These are phyloP conservation scores for Mortierella polycephala DNA, from an alignment of 371 early-diverging fungal species.

Conservation along the genomic window DNA sequence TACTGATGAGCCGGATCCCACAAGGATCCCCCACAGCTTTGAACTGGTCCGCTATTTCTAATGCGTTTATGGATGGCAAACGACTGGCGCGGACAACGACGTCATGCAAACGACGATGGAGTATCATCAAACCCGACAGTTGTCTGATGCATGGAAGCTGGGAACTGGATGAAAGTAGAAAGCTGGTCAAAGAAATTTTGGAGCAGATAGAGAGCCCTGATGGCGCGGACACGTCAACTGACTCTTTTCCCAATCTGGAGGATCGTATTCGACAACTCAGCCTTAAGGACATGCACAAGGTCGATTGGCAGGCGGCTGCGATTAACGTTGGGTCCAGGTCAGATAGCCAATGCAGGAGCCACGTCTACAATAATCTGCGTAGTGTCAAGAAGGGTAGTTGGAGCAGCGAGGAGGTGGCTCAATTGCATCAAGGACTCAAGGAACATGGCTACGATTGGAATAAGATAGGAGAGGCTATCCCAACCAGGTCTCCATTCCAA, in stretches of 20 bases:
- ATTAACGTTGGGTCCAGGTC: neutral
- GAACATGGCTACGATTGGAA: neutral
- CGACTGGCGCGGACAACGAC: conserved; percentile 9
- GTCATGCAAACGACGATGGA: conserved; percentile 18
- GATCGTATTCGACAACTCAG: neutral
- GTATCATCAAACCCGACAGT: conserved; percentile 1
- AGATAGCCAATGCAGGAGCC: conserved; percentile 1
- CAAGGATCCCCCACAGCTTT: neutral
- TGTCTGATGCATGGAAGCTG: neutral
- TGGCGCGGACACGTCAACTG: neutral
- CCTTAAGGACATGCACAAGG: conserved; percentile 2
- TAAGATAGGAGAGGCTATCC: neutral
- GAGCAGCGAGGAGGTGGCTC: neutral
- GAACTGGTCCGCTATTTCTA: conserved; percentile 10
- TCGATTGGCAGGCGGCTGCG: neutral
- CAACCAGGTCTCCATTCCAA: neutral
- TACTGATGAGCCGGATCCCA: neutral
- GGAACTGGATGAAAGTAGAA: neutral
- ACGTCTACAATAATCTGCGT: neutral
- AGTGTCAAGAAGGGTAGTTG: neutral
- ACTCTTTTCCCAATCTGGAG: too few relatives aligned
- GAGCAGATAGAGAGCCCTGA: neutral
- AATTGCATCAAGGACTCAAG: neutral
- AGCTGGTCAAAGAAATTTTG: neutral
- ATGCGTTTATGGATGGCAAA: neutral